Evolutionary conservation across 768 basidiomycete species (phyloP), one percentile per base, ranked within the genome.

Genomic region (Phaffia tasmanica): DNA sequence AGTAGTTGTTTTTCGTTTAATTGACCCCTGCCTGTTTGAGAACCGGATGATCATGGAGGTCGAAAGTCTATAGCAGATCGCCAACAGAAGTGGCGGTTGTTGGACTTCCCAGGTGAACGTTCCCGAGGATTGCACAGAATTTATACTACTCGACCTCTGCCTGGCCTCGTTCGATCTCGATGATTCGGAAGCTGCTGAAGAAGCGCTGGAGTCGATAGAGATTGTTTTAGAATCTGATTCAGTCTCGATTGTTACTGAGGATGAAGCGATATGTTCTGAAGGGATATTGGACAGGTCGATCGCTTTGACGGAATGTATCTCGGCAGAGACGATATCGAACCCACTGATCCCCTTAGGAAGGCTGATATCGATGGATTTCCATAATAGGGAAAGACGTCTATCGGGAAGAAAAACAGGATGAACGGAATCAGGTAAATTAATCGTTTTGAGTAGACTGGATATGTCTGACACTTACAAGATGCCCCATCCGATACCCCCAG

Each of bases 401-500:
- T 42, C 35, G 55, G 8, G n/a, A 1, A n/a, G 32, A 18, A 27
- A 51, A 19, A 5, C 3, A 23, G 11, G 23, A 5, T 14, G 29
- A 23, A 27, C 42, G 30, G 11, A 42, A 42, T 42, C 11, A 42
- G 35, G 11, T 11, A 42, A 42, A 42, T 18, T 49, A 29, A 30
- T 29, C 32, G 29, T 55, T 19, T 11, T 18, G 11, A 4, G n/a
- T 42, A 42, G 35, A 42, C 35, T 42, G 11, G 35, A 11, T 11
- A 42, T 42, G 35, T 42, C 30, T 63, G 14, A 16, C 4, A n/a
- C 54, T 62, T 67, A 49, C 63, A 70, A 29, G 8, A 68, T 48
- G 9, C 76, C 76, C 70, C 73, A 73, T 1, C 76, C 76, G 2
- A 77, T 64, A 5, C 76, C 76, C 1, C 74, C 76, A 3, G 73